These are phyloP conservation scores for Triticum urartu DNA, from an alignment of 176 grass and related monocot genomes.

Conservation along the genomic window DNA sequence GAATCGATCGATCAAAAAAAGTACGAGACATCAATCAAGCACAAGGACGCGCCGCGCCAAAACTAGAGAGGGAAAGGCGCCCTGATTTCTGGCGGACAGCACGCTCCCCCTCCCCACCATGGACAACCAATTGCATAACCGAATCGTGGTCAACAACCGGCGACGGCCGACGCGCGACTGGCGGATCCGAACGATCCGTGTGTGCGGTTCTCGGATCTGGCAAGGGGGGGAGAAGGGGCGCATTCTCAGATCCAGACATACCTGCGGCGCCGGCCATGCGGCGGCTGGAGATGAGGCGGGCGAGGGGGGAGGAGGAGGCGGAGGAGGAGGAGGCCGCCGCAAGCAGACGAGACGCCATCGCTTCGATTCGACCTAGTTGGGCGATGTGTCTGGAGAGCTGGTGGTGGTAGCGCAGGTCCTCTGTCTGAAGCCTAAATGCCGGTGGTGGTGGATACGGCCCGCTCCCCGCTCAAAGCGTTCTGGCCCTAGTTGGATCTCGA, in stretches of 20 bases:
- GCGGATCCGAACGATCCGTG: slow-evolving; percentile 4
- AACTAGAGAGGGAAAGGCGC: neutral
- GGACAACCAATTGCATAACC: neutral
- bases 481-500: neutral
- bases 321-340: slow-evolving; percentile 39
- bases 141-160: neutral
- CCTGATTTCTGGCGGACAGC: neutral
- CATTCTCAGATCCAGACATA: neutral
- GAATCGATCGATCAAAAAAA: neutral
- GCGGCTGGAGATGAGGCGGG: slow-evolving; percentile 41
- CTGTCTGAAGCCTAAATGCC: too few relatives aligned
- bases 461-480: neutral
- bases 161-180: neutral
- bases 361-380: neutral
- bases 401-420: too few relatives aligned
- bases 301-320: slow-evolving; percentile 30
- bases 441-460: neutral
- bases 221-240: neutral
- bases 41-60: neutral
- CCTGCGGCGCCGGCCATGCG: slow-evolving; percentile 45
- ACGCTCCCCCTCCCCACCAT: neutral
- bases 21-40: neutral
- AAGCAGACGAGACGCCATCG: slow-evolving; percentile 51
- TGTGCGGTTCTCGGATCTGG: slow-evolving; percentile 27
- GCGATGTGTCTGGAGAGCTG: neutral